These are phyloP conservation scores for Acrocalymma vagum DNA, from an alignment of 2,329 filamentous ascomycete genomes.

Conservation along the genomic window DNA sequence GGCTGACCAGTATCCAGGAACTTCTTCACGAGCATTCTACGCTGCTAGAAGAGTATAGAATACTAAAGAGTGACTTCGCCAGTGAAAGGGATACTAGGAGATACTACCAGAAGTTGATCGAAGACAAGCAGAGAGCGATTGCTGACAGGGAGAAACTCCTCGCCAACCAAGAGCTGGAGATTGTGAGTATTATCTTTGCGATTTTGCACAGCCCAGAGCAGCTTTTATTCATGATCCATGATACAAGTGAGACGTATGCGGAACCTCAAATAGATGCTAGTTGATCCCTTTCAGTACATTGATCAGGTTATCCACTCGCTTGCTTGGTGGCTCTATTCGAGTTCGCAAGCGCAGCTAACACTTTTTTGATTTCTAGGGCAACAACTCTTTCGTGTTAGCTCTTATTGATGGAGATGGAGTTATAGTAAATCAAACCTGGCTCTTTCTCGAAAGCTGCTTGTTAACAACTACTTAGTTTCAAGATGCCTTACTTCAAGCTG, in stretches of 20 bases:
- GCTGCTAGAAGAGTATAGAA: constrained; percentile 32
- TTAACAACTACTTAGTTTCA: constrained; percentile 47
- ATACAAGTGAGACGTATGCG: constrained; percentile 33
- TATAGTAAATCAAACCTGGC: constrained; percentile 45
- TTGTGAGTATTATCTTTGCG: constrained; percentile 28
- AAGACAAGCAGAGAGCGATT: constrained; percentile 27
- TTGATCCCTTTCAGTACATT: too few relatives aligned
- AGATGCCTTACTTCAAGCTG: constrained; percentile 52
- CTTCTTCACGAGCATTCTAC: constrained; percentile 35
- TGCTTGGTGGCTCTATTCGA: too few relatives aligned
- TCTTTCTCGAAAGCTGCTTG: constrained; percentile 37
- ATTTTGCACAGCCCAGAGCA: constrained; percentile 5
- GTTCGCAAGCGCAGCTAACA: too few relatives aligned
- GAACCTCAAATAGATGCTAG: too few relatives aligned
- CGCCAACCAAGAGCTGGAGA: constrained; percentile 28
- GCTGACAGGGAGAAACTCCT: too few relatives aligned
- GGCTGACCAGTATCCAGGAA: constrained; percentile 39
- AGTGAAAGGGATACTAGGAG: constrained; percentile 42
- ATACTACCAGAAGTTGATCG: constrained; percentile 36
- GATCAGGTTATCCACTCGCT: too few relatives aligned
- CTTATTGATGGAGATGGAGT: constrained; percentile 61
- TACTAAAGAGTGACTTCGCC: constrained; percentile 38
- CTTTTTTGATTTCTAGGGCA: constrained; percentile 30
- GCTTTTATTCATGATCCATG: constrained; percentile 24
- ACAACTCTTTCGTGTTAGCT: constrained; percentile 54